Percentiles rank a stretch among this genome's conserved stretches.
Conservation (phyloP, 805 yeast genomes). For the Ogataea salicorniae region DNA sequence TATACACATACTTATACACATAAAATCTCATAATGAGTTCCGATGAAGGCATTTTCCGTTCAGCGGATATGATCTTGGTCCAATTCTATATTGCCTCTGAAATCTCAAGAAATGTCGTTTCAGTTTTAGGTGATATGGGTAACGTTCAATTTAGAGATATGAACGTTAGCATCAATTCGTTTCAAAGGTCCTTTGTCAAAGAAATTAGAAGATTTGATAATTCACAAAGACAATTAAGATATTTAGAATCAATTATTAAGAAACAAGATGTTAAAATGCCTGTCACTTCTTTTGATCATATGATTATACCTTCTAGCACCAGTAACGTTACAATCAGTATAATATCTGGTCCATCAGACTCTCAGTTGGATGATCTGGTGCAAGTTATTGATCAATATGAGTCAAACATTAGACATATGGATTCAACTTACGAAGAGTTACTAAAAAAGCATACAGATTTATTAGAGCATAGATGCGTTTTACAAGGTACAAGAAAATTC, state of each 20-base stretch:
- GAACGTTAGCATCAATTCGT: conserved; percentile 72
- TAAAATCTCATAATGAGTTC: conserved; percentile 8
- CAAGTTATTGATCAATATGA: conserved; percentile 61
- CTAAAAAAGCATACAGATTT: conserved; percentile 51
- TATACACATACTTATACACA: background rate
- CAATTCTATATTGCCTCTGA: conserved; percentile 91
- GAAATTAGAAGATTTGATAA: conserved; percentile 83
- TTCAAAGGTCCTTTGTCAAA: conserved; percentile 86
- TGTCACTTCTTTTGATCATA: conserved; percentile 23
- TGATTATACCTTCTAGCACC: conserved; percentile 15
- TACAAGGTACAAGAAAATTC: conserved; percentile 31
- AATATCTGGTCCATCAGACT: conserved; percentile 31
- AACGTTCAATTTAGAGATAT: conserved; percentile 84
- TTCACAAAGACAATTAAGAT: conserved; percentile 78
- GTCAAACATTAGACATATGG: conserved; percentile 63
- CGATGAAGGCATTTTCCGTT: conserved; percentile 33
- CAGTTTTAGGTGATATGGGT: conserved; percentile 82
- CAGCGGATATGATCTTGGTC: conserved; percentile 95
- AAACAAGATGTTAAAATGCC: conserved; percentile 38
- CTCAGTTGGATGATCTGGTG: conserved; percentile 69
- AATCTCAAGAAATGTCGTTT: conserved; percentile 79
- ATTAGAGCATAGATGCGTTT: conserved; percentile 64
- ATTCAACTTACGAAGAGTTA: conserved; percentile 61
- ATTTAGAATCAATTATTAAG: conserved; percentile 44
- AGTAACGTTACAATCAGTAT: conserved; percentile 5